Evolutionary conservation across 106 monocot genomes (phyloP), one percentile per base, ranked within the genome.

Genomic region (Vanilla planifolia): DNA sequence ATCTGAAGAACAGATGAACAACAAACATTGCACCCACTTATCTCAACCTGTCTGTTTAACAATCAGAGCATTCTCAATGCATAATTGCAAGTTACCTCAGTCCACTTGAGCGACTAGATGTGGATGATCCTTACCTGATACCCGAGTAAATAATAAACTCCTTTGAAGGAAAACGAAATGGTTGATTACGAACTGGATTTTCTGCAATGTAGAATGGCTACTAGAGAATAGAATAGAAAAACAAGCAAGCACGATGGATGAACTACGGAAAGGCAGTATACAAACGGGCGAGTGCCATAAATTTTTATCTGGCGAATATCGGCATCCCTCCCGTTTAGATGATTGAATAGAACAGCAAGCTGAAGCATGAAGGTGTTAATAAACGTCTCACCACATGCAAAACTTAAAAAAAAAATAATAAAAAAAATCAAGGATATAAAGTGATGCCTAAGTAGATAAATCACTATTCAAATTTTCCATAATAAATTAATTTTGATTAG

Each of bases 331-430:
- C 96, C 96, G 61, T 96, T 96, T 46, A 96, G 51, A 48, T 96
- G 90, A 76, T 96, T 96, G 46, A 91, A 80, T 8, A 87, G 66
- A 33, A 96, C 62, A 29, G 79, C 91, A 59, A 96, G 59, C 71
- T 96, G 96, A 46, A 96, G 89, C 96, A 96, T 96, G 76, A 96
- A 96, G 42, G 96, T 96, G 71, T 87, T 72, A 43, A 91, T 87
- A 63, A 91, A 96, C 55, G 84, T 74, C 48, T 96, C 96, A 6
- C 96, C 88, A 72, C 60, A 67, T 35, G 28, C 15, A 44, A 5
- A 8, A 53, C 47, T 7, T 22, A 55, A 26, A 71, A 55, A 17
- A 36, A 2, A 28, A 41, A 40, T 36, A 10, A 1, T 36, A 14
- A 4, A 66, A 9, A n/a, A n/a, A n/a, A n/a, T n/a, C n/a, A n/a